Conservation (phyloP, 1,284 basidiomycete species). For the Sanguinoderma infundibulare region DNA sequence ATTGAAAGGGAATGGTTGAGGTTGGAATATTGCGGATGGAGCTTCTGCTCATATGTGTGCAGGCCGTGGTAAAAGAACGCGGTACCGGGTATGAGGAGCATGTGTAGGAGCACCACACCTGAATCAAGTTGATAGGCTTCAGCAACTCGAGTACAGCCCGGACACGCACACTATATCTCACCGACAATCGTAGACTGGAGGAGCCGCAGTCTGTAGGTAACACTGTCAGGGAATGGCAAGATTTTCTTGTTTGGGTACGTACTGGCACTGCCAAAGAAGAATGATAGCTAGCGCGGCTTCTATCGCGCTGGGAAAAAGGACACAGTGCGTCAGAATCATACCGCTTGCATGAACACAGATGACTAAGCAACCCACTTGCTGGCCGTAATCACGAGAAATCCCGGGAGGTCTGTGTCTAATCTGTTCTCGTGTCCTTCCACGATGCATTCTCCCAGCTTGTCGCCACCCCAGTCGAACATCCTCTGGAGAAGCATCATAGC, state of each 20-base stretch:
- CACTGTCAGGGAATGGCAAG: background rate
- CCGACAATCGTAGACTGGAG: conserved; percentile 65
- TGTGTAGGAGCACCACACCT: conserved; percentile 66
- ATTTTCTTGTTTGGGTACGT: conserved; percentile 31
- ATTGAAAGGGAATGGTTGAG: conserved; percentile 68
- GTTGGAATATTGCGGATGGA: conserved; percentile 55
- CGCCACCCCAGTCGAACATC: conserved; percentile 63
- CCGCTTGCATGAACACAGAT: background rate
- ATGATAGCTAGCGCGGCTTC: conserved; percentile 73
- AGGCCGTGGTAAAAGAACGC: conserved; percentile 65
- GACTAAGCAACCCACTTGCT: conserved; percentile 54
- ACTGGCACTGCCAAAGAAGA: conserved; percentile 67
- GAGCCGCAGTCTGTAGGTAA: conserved; percentile 46
- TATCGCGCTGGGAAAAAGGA: conserved; percentile 34
- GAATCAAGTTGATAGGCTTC: background rate
- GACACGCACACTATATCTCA: conserved; percentile 25
- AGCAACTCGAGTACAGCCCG: background rate
- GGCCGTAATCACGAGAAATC: conserved; percentile 59
- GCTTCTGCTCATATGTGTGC: conserved; percentile 53
- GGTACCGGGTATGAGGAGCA: conserved; percentile 63
- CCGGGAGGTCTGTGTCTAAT: conserved; percentile 49
- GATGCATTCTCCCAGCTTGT: conserved; percentile 60
- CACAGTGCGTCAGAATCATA: conserved; percentile 1
- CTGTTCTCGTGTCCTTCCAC: conserved; percentile 29
- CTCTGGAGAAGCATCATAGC: conserved; percentile 59